phyloP scores from a whole-genome alignment of 2,329 filamentous ascomycete genomes.

The Hypoxylon sp. region DNA sequence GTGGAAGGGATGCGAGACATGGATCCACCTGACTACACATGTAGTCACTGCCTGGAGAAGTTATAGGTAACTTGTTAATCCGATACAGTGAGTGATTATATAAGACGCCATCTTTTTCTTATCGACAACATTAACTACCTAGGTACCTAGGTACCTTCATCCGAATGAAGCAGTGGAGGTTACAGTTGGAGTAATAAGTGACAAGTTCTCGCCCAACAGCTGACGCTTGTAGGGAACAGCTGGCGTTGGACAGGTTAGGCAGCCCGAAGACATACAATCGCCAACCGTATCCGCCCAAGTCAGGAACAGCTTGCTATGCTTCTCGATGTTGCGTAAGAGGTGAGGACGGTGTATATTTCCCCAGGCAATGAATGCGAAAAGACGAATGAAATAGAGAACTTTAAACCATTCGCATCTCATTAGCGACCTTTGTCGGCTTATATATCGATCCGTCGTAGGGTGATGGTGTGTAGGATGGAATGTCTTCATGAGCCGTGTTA shows the following conservation, averaged over 20 bases:
- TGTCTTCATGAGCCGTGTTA: constrained; percentile 15
- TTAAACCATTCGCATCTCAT: not conserved
- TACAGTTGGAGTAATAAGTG: not conserved
- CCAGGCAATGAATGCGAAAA: not conserved
- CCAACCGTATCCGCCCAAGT: not conserved
- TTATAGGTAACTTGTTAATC: constrained; percentile 12
- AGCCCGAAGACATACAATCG: not conserved
- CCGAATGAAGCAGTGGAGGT: constrained; percentile 2
- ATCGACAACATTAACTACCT: no score
- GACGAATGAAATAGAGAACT: not conserved
- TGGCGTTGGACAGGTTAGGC: not conserved
- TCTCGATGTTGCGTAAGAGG: not conserved
- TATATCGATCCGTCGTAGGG: constrained; percentile 10
- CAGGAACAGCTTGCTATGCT: not conserved
- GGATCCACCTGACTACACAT: not conserved
- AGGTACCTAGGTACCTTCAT: not conserved
- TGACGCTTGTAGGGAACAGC: not conserved
- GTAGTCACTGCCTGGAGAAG: no score
- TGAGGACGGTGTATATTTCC: not conserved
- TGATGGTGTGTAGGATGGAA: constrained; percentile 9
- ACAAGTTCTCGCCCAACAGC: not conserved
- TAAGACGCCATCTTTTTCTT: constrained; percentile 7
- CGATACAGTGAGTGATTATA: constrained; percentile 8
- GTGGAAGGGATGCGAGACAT: constrained; percentile 4
- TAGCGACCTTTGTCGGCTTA: not conserved